phyloP scores from a whole-genome alignment of 2,329 filamentous ascomycete species.

The Tolypocladium nubicola region DNA sequence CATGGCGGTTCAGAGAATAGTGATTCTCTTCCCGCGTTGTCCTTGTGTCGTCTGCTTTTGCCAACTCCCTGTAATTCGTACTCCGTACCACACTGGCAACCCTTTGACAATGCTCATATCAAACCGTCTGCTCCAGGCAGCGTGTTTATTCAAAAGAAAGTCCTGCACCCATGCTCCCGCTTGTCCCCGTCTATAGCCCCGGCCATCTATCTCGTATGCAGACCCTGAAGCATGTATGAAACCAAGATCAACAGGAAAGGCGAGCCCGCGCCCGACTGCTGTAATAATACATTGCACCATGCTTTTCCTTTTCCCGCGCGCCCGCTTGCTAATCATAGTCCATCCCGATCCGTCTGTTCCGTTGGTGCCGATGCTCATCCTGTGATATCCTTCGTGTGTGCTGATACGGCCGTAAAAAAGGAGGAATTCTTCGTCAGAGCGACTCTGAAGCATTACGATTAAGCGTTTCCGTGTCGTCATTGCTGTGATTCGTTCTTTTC shows the following conservation, averaged over 20 bases:
- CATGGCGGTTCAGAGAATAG: neutral
- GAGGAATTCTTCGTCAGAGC: neutral
- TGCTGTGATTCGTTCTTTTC: neutral
- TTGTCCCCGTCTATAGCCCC: neutral
- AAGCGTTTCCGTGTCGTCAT: neutral
- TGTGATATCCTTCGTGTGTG: neutral
- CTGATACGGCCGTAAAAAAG: neutral
- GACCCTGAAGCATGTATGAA: neutral
- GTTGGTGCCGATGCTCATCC: neutral
- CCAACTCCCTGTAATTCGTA: neutral
- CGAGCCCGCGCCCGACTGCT: neutral
- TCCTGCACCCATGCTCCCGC: neutral
- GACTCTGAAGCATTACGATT: neutral
- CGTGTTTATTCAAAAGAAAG: neutral
- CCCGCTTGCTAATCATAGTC: neutral
- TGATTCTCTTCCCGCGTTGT: neutral
- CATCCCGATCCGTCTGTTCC: neutral
- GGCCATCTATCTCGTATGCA: neutral
- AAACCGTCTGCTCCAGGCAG: slow-evolving; percentile 5
- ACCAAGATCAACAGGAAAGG: neutral
- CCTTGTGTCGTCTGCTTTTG: neutral
- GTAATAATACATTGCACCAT: neutral
- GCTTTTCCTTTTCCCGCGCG: neutral
- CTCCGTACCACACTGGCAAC: neutral
- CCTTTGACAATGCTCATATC: neutral